A percentile compares a stretch with the other conserved stretches of the same genome.
These are phyloP conservation scores for Yamadazyma oceani DNA, from an alignment of 1,139 yeast genomes.

Conservation along the genomic window DNA sequence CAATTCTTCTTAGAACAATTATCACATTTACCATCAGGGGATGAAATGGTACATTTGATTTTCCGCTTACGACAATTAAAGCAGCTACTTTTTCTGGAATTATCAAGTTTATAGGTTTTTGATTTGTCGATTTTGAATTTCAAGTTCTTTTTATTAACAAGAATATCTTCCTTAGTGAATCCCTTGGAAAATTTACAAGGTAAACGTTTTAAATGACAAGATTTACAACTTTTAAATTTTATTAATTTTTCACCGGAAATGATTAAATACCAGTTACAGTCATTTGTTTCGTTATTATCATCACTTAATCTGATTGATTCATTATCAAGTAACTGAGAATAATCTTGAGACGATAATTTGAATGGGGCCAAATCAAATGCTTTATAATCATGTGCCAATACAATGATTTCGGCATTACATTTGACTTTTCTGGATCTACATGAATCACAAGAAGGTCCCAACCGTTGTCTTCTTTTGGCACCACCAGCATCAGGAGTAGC, in stretches of 20 bases:
- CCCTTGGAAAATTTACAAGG: slow-evolving; percentile 57
- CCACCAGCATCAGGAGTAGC: too few species aligned
- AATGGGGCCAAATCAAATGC: slow-evolving; percentile 12
- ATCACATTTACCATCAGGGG: slow-evolving; percentile 33
- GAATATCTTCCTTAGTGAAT: slow-evolving; percentile 57
- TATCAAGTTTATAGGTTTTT: slow-evolving; percentile 14
- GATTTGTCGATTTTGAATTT: slow-evolving; percentile 13
- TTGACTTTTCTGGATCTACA: slow-evolving; percentile 73
- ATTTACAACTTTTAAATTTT: slow-evolving; percentile 50
- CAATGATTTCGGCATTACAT: slow-evolving; percentile 63
- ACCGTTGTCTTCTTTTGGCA: slow-evolving; percentile 57
- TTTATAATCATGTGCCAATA: slow-evolving; percentile 17
- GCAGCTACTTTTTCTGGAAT: slow-evolving; percentile 34
- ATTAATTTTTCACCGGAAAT: slow-evolving; percentile 39
- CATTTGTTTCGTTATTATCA: slow-evolving; percentile 1
- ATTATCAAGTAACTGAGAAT: slow-evolving; percentile 4
- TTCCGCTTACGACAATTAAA: slow-evolving; percentile 38
- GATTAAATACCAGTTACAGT: slow-evolving; percentile 13
- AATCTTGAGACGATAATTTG: slow-evolving; percentile 11
- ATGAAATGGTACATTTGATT: slow-evolving; percentile 32
- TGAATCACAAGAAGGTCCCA: slow-evolving; percentile 75
- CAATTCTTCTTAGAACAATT: slow-evolving; percentile 37
- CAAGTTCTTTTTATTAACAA: slow-evolving; percentile 22
- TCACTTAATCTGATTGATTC: slow-evolving; percentile 6
- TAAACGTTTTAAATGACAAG: slow-evolving; percentile 45